phyloP scores from a whole-genome alignment of 306 rosid species.

The Rosa multiflora region DNA sequence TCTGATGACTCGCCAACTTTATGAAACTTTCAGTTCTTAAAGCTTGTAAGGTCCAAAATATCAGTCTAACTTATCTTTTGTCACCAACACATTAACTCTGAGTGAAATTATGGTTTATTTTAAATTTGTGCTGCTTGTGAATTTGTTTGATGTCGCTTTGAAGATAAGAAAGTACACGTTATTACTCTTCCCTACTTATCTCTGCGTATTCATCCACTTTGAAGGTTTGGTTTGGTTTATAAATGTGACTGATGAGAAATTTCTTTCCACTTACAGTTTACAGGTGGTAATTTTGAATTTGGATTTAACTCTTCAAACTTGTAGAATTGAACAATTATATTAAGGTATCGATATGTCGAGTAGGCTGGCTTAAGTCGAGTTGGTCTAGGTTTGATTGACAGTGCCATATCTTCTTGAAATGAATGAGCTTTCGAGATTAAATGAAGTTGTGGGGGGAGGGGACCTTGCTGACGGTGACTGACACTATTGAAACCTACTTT shows the following conservation, averaged over 20 bases:
- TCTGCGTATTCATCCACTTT: background rate
- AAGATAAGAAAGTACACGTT: background rate
- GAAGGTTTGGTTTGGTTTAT: background rate
- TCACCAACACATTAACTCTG: background rate
- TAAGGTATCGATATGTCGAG: background rate
- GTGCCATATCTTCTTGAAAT: background rate
- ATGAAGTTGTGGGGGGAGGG: conserved; percentile 29
- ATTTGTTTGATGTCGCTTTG: background rate
- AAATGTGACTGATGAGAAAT: background rate
- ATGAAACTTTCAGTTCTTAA: background rate
- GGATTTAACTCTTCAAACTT: background rate
- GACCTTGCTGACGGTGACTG: conserved; percentile 13
- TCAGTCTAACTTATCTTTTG: background rate
- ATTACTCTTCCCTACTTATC: background rate
- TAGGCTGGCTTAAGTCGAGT: background rate
- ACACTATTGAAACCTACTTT: conserved; percentile 44
- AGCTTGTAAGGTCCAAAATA: conserved; percentile 1
- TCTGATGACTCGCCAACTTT: conserved; percentile 3
- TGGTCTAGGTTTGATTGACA: background rate
- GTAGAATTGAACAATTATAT: background rate
- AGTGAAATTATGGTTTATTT: background rate
- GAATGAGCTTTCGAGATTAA: conserved; percentile 19
- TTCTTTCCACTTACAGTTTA: background rate
- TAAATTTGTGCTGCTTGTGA: background rate
- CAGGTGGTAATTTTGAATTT: background rate